Evolutionary conservation across 139 green algal species (phyloP).

Genomic region (Limnomonas spitsbergensis): DNA sequence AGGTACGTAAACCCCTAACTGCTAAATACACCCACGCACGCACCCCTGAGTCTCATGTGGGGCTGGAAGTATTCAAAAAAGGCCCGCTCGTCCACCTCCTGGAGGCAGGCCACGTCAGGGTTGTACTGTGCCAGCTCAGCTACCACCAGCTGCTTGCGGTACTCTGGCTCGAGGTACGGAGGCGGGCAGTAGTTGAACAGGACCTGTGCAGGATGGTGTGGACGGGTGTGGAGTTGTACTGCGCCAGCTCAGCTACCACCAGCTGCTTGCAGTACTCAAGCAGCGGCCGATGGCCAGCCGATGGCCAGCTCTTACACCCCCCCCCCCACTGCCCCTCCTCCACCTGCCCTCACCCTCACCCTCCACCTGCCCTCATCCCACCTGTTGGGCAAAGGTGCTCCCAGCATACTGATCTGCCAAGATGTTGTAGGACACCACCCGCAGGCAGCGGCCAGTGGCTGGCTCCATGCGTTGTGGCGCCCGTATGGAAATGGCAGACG

Average conservation of each 20-base stretch:
- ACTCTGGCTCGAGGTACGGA: slow-evolving; percentile 63
- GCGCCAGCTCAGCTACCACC: slow-evolving; percentile 71
- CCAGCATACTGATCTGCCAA: slow-evolving; percentile 87
- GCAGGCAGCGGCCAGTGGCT: slow-evolving; percentile 29
- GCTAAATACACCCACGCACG: background rate
- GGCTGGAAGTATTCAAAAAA: slow-evolving; percentile 40
- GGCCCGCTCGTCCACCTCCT: slow-evolving; percentile 83
- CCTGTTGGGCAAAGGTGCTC: slow-evolving; percentile 59
- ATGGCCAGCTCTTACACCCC: no score
- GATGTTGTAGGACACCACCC: slow-evolving; percentile 90
- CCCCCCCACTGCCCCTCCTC: background rate
- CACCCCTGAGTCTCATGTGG: slow-evolving; percentile 1
- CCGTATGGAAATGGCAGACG: background rate
- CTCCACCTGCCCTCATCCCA: background rate
- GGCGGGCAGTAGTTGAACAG: slow-evolving; percentile 69
- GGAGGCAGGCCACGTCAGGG: slow-evolving; percentile 57
- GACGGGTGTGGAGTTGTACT: slow-evolving; percentile 51
- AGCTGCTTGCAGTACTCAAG: slow-evolving; percentile 75
- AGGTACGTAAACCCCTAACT: no score
- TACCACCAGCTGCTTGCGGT: slow-evolving; percentile 76
- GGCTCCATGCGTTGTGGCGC: background rate
- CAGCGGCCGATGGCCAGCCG: no score
- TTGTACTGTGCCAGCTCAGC: slow-evolving; percentile 72
- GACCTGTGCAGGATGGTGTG: slow-evolving; percentile 35
- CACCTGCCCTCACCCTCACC: background rate